Percentiles rank a stretch among this genome's conserved stretches.
These are phyloP conservation scores for Mikania micrantha DNA, from an alignment of 129 eudicot species.

Conservation along the genomic window DNA sequence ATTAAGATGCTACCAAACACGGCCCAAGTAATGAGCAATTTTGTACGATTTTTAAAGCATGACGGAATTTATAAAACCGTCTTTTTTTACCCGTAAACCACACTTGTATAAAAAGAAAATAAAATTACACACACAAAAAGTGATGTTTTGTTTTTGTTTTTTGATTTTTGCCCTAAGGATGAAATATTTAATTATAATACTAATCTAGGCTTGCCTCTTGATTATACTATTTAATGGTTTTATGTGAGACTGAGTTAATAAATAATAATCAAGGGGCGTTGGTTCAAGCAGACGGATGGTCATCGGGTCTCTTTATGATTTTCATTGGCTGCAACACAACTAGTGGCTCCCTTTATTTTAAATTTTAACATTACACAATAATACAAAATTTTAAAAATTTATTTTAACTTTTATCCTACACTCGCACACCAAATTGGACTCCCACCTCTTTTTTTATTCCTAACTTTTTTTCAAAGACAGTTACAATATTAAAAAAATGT, in stretches of 20 bases:
- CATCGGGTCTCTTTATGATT: conserved; percentile 3
- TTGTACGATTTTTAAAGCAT: not conserved
- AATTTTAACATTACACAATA: too few relatives aligned
- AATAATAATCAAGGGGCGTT: not conserved
- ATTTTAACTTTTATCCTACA: not conserved
- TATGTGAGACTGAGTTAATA: too few relatives aligned
- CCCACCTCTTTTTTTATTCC: not conserved
- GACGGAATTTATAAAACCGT: not conserved
- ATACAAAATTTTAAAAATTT: too few relatives aligned
- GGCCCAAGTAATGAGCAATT: too few relatives aligned
- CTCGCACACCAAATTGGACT: not conserved
- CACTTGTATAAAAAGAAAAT: too few relatives aligned
- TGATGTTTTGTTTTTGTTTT: too few relatives aligned
- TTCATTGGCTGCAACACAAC: not conserved
- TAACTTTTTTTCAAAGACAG: not conserved
- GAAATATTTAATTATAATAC: too few relatives aligned
- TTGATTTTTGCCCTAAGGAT: too few relatives aligned
- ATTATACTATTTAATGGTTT: not conserved
- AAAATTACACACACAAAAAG: too few relatives aligned
- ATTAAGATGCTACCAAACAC: too few relatives aligned
- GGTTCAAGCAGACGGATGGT: conserved; percentile 7
- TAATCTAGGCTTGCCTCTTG: not conserved
- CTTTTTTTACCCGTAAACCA: too few relatives aligned
- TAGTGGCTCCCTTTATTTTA: not conserved
- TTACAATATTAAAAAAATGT: not conserved